Conservation (phyloP, 1,284 basidiomycete genomes). For the Malassezia obtusa region DNA sequence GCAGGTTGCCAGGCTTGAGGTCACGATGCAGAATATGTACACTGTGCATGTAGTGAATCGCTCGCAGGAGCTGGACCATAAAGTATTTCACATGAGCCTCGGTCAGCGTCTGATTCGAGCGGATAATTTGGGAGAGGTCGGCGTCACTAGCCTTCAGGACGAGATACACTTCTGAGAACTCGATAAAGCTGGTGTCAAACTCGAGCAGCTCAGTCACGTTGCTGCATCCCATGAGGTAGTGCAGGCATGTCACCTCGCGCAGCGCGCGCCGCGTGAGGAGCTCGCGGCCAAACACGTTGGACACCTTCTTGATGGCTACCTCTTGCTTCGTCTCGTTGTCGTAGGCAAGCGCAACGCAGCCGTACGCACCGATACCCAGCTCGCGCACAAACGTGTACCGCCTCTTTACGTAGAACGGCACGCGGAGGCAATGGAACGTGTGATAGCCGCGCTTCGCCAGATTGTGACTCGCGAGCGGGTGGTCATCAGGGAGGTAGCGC, state of each 20-base stretch:
- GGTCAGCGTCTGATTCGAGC: conserved; percentile 38
- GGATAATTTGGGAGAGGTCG: conserved; percentile 44
- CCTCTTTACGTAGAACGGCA: conserved; percentile 44
- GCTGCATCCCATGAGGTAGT: conserved; percentile 34
- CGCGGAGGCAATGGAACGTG: conserved; percentile 39
- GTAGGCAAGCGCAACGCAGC: conserved; percentile 41
- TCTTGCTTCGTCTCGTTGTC: conserved; percentile 37
- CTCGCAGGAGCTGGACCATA: conserved; percentile 43
- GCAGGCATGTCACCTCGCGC: conserved; percentile 38
- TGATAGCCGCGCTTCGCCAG: conserved; percentile 40
- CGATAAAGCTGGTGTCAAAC: conserved; percentile 46
- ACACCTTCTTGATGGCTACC: conserved; percentile 47
- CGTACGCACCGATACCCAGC: conserved; percentile 46
- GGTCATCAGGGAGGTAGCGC: conserved; percentile 33
- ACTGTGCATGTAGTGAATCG: conserved; percentile 41
- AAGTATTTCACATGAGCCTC: conserved; percentile 46
- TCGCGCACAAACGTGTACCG: conserved; percentile 42
- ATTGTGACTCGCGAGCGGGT: conserved; percentile 39
- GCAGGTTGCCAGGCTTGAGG: conserved; percentile 45
- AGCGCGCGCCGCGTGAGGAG: conserved; percentile 41
- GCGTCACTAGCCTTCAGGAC: conserved; percentile 42
- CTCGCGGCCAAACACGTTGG: conserved; percentile 43
- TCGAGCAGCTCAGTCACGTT: conserved; percentile 43
- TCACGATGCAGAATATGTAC: conserved; percentile 45
- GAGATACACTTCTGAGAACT: conserved; percentile 46